Evolutionary conservation across 2,329 filamentous ascomycete species (phyloP).

Genomic region (Teratosphaeriaceae sp.): DNA sequence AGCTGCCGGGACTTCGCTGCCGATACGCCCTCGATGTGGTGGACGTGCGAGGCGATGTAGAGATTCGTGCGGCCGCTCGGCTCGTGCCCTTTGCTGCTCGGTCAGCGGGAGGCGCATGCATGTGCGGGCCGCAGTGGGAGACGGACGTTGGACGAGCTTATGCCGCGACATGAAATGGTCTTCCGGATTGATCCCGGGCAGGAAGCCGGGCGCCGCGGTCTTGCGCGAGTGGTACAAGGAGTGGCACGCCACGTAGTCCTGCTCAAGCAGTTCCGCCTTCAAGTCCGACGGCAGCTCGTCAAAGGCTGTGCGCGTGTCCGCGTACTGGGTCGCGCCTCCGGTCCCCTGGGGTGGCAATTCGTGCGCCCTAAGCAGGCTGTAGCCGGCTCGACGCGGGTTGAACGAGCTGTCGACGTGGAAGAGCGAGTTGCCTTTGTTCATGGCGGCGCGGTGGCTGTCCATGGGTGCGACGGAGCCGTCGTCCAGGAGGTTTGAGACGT

Average conservation of each 20-base stretch:
- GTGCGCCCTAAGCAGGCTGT: conserved; percentile 45
- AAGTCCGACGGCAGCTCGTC: conserved; percentile 37
- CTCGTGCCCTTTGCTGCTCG: conserved; percentile 34
- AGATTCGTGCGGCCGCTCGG: conserved; percentile 46
- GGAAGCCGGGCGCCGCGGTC: conserved; percentile 44
- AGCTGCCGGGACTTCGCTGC: conserved; percentile 30
- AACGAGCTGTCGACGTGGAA: conserved; percentile 51
- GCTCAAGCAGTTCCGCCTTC: conserved; percentile 29
- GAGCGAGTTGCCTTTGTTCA: conserved; percentile 34
- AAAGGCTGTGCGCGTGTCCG: conserved; percentile 47
- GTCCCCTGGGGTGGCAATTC: conserved; percentile 39
- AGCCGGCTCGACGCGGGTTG: conserved; percentile 48
- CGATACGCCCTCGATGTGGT: conserved; percentile 44
- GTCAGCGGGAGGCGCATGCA: background rate
- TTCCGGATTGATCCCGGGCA: conserved; percentile 39
- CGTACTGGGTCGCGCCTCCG: conserved; percentile 47
- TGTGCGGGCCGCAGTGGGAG: no score
- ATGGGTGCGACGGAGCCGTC: conserved; percentile 41
- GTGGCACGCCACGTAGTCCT: conserved; percentile 43
- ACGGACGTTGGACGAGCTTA: conserved; percentile 44
- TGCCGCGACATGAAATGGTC: conserved; percentile 38
- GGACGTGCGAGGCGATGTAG: conserved; percentile 48
- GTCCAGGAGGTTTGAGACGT: conserved; percentile 49
- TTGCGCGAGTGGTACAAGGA: conserved; percentile 49
- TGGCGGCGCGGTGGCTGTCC: conserved; percentile 31